Evolutionary conservation across 352 stramenopile species (phyloP), one percentile per base, ranked within the genome.

Genomic region (Globisporangium iwayamae): DNA sequence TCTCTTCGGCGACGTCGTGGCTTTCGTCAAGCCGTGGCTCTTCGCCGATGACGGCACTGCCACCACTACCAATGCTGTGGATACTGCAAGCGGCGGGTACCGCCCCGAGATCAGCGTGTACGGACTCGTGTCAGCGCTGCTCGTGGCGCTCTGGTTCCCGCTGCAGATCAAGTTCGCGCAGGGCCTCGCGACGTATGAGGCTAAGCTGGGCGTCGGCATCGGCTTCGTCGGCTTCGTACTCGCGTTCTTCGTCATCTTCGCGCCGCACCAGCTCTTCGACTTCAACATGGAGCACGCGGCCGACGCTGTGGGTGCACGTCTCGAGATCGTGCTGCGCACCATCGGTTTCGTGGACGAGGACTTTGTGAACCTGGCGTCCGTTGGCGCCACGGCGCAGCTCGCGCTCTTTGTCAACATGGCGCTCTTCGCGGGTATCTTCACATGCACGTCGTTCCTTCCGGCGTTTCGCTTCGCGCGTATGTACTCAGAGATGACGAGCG

Each of bases 381-480:
- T 79, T 7, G 67, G 65, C 1, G 63, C 73, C 9, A 55, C 69
- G 28, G 64, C 69, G 3, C 66, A 70, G 8, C 53, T 74, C 25
- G 57, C 62, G 9, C 51, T 82, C 8, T 85, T 89, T 46, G 66
- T 67, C 2, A 66, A 59, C 1, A 66, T 82, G 45, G 76, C 76
- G 3, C 9, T 81, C 4, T 13, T 85, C 28, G 82, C 80, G 0
- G 85, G 69, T 5, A 55, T 88, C 11, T 88, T 91, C 56, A 79
- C 79, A 18, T 76, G 70, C 68, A 91, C 82, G 36, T 73, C 70
- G 34, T 90, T 93, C 57, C 61, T 93, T 9, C 85, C 85, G 18
- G 80, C 75, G 4, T 91, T 93, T 50, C 75, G 85, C 52, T 93
- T 93, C 55, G 79, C 85, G 20, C 80, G 85, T 51, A 93, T 91